phyloP scores from a whole-genome alignment of 441 rosid genomes.

The Aleurites moluccanus region DNA sequence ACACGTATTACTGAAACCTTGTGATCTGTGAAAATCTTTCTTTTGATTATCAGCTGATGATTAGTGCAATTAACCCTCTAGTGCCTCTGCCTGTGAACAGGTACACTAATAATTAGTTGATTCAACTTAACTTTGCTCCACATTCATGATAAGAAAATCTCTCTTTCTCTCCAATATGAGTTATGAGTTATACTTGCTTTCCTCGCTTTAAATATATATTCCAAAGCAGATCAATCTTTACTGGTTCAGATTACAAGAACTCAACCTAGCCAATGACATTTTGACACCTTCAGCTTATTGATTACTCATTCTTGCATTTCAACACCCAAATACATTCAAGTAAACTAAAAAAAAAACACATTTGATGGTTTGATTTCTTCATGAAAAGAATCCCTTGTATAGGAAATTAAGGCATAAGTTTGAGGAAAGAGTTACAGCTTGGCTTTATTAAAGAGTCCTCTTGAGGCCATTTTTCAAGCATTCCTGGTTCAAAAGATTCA shows the following conservation, averaged over 20 bases:
- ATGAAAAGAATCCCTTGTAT: neutral
- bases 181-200: neutral
- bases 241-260: conserved; percentile 1
- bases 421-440: neutral
- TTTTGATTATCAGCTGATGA: neutral
- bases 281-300: no score
- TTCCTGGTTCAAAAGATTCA: neutral
- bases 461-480: neutral
- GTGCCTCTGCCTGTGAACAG: neutral
- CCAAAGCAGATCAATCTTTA: neutral
- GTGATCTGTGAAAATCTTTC: neutral
- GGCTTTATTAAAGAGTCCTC: neutral
- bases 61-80: neutral
- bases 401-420: neutral
- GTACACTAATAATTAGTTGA: neutral
- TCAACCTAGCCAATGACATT: neutral
- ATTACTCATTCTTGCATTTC: neutral
- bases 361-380: neutral
- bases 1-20: neutral
- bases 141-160: neutral
- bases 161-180: neutral
- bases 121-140: neutral
- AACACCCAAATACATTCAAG: neutral
- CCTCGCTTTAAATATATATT: neutral
- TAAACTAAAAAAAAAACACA: neutral